A percentile compares a stretch with the other conserved stretches of the same genome.
phyloP scores from a whole-genome alignment of 768 basidiomycete species.

The Hygrophoropsis aurantiaca region DNA sequence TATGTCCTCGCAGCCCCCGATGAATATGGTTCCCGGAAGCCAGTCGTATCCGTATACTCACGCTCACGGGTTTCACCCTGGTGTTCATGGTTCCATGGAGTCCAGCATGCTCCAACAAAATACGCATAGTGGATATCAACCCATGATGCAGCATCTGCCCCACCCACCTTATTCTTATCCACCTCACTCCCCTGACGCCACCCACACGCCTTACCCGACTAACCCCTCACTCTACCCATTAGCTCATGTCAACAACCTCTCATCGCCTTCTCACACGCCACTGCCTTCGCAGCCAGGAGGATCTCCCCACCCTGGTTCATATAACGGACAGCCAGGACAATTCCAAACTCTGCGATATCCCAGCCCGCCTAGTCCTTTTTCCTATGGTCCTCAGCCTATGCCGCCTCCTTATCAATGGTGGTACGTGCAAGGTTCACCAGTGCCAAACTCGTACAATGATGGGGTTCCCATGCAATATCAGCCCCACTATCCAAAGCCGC shows the following conservation, averaged over 20 bases:
- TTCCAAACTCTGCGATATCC: slow-evolving; percentile 20
- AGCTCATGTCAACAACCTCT: slow-evolving; percentile 12
- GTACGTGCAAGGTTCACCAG: slow-evolving; percentile 31
- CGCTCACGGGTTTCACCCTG: slow-evolving; percentile 33
- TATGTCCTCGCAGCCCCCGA: slow-evolving; percentile 41
- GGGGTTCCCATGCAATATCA: slow-evolving; percentile 29
- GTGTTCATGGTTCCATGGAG: slow-evolving; percentile 37
- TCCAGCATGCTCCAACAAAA: slow-evolving; percentile 38
- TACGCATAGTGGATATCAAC: slow-evolving; percentile 40
- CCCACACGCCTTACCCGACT: slow-evolving; percentile 22
- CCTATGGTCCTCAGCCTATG: slow-evolving; percentile 37
- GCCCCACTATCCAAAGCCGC: slow-evolving; percentile 22
- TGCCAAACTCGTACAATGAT: slow-evolving; percentile 27
- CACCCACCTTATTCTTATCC: slow-evolving; percentile 41
- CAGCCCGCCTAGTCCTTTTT: slow-evolving; percentile 32
- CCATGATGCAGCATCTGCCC: slow-evolving; percentile 35
- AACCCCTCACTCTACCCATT: slow-evolving; percentile 14
- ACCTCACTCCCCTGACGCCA: slow-evolving; percentile 32
- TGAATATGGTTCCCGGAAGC: slow-evolving; percentile 27
- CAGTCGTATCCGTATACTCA: slow-evolving; percentile 30
- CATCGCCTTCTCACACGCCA: slow-evolving; percentile 20
- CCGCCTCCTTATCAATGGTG: slow-evolving; percentile 50
- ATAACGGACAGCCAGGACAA: slow-evolving; percentile 12
- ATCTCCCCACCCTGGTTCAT: slow-evolving; percentile 17
- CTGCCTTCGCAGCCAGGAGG: slow-evolving; percentile 20